Evolutionary conservation across 129 eudicot species (phyloP), one percentile per base, ranked within the genome.

Genomic region (Flaveria ramosissima): DNA sequence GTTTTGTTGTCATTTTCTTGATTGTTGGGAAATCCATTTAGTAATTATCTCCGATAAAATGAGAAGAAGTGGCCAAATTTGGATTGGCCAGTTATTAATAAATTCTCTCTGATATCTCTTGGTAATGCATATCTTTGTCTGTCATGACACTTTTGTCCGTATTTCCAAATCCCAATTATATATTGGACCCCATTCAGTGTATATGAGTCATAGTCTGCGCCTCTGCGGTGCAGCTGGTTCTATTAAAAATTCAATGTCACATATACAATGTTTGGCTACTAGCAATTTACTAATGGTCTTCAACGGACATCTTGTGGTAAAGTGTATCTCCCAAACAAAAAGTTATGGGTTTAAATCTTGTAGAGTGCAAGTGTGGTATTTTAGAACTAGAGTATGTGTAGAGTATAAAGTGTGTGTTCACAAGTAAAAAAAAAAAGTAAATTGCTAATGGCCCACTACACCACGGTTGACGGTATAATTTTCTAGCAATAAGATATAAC

Each of bases 41-140:
- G 81, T 41, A 53, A 53, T 52, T 19, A 4, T 24, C 24, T 77
- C 57, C 57, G 12, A 39, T 67, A 68, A 42, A 36, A 57, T 15
- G 5, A 71, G 79, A 64, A 61, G 78, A 80, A 73, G 79, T 80
- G 73, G 61, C 46, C 79, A 73, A 80, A 55, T 80, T 52, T 80
- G 74, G 36, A 39, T 80, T 73, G 74, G 50, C 68, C 62, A 73
- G 21, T 3, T 73, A 45, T 21, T 41, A 77, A 62, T 56, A 71
- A 72, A 71, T 41, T 63, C 19, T 66, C 55, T 56, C n/a, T 9
- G 50, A 14, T 30, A 2, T 21, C 32, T 59, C 74, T 57, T 41
- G 73, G 60, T 47, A 45, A 57, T 52, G 5, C 67, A 55, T 26
- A 66, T 73, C 17, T 55, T 67, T 80, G 61, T 71, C 59, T 79